Conservation (phyloP, 2,329 filamentous ascomycete genomes). For the Pseudogymnoascus sp. region DNA sequence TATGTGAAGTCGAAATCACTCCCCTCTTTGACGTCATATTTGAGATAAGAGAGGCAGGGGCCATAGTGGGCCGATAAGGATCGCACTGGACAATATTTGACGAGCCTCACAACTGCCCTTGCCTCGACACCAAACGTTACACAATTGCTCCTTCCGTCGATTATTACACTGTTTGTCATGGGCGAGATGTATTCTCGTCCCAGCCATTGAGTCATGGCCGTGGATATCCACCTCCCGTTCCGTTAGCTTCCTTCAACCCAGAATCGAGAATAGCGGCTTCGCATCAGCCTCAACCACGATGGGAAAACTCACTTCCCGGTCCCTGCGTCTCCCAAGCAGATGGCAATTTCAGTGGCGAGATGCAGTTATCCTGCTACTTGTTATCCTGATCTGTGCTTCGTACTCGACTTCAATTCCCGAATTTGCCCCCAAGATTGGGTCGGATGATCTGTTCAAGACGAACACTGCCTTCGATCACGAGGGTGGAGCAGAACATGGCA, state of each 20-base stretch:
- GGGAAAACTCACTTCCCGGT: background rate
- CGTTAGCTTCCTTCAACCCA: background rate
- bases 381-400: background rate
- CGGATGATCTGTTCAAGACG: background rate
- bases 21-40: background rate
- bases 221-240: background rate
- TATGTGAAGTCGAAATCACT: slow-evolving; percentile 1
- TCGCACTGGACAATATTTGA: background rate
- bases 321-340: background rate
- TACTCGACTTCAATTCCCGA: background rate
- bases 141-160: slow-evolving; percentile 3
- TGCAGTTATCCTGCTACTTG: background rate
- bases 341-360: background rate
- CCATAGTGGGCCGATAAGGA: background rate
- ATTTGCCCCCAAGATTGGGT: background rate
- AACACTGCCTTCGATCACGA: background rate
- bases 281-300: background rate
- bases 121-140: background rate
- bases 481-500: background rate
- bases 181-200: background rate
- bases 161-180: background rate
- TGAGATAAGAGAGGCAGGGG: background rate
- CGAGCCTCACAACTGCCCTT: background rate
- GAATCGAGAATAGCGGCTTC: background rate
- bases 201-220: background rate